These are phyloP conservation scores for Sugiyamaella xylanicola DNA, from an alignment of 1,139 yeast species.

Conservation along the genomic window DNA sequence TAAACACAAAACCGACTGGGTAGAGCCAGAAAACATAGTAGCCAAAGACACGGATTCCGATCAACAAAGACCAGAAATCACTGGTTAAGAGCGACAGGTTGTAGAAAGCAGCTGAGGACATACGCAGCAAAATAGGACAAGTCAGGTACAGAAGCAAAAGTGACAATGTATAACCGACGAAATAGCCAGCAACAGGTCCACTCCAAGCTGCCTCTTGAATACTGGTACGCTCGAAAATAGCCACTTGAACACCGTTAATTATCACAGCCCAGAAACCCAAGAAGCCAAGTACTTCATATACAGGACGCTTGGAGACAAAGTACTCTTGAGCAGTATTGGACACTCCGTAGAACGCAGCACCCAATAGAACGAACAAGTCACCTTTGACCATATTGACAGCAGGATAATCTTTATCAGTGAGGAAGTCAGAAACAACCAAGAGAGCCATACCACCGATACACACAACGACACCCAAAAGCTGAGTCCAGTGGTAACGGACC, in stretches of 20 bases:
- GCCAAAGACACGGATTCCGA: constrained; percentile 48
- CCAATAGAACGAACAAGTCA: constrained; percentile 48
- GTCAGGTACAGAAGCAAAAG: constrained; percentile 45
- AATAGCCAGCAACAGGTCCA: constrained; percentile 46
- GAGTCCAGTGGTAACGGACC: constrained; percentile 51
- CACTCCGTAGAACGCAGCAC: constrained; percentile 49
- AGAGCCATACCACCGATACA: constrained; percentile 50
- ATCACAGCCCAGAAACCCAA: constrained; percentile 47
- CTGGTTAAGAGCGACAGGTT: constrained; percentile 48
- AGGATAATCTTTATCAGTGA: constrained; percentile 45
- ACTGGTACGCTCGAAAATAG: constrained; percentile 46
- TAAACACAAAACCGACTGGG: constrained; percentile 49
- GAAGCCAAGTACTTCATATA: constrained; percentile 49
- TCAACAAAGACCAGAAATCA: constrained; percentile 50
- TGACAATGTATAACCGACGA: constrained; percentile 47
- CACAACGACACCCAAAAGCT: constrained; percentile 45
- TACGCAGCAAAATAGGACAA: constrained; percentile 48
- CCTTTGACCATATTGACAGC: constrained; percentile 48
- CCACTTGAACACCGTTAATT: constrained; percentile 49
- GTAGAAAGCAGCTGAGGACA: constrained; percentile 51
- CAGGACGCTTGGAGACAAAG: constrained; percentile 48
- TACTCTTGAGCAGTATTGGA: constrained; percentile 49
- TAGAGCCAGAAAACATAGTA: constrained; percentile 50
- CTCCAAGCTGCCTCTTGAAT: constrained; percentile 46
- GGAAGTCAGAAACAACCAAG: constrained; percentile 45